Evolutionary conservation across 768 basidiomycete species (phyloP), one percentile per base, ranked within the genome.

Genomic region (Mycena vitilis): DNA sequence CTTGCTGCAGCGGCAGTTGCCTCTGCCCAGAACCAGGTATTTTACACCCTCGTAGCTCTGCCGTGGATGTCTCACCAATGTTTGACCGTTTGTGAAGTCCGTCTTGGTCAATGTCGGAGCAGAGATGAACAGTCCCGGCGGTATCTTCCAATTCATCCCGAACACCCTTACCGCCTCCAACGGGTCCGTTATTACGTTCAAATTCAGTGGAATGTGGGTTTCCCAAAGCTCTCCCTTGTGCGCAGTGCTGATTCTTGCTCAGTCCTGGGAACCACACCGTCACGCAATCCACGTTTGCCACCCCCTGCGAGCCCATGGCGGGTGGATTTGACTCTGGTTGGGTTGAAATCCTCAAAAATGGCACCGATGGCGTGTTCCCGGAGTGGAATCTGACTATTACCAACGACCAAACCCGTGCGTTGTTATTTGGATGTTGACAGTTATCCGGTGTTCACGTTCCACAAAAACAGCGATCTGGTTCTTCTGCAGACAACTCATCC

Each of bases 261-360:
- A 62, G 60, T 9, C 40, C 52, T 22, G 52, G 61, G 9, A 63
- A 63, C 44, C 61, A 63, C 61, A 63, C 49, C 20, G 20, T 63
- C 40, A 54, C 61, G 3, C 61, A 63, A 1, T 51, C 60, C 9
- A 10, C 44, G 30, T 59, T 47, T 4, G 30, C 10, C 2, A 30
- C 4, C 16, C 87, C 87, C 1, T 89, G 87, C 70, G 74, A 80
- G 63, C 84, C 83, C 12, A 12, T 81, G 47, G 40, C 70, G 0
- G 80, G 81, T n/a, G 88, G 88, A 16, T 88, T 88, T 61, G 85
- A 87, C 77, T 88, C 88, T 22, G 87, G 87, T 34, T 86, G 79
- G 79, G 76, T 87, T 44, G 44, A 47, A n/a, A 47, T 80, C 83
- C 36, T 22, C 54, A 15, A 66, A 60, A 48, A 72, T 15, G 73